Percentiles rank a stretch among this genome's conserved stretches.
These are phyloP conservation scores for Hyaloperonospora brassicae DNA, from an alignment of 352 stramenopile genomes.

Conservation along the genomic window DNA sequence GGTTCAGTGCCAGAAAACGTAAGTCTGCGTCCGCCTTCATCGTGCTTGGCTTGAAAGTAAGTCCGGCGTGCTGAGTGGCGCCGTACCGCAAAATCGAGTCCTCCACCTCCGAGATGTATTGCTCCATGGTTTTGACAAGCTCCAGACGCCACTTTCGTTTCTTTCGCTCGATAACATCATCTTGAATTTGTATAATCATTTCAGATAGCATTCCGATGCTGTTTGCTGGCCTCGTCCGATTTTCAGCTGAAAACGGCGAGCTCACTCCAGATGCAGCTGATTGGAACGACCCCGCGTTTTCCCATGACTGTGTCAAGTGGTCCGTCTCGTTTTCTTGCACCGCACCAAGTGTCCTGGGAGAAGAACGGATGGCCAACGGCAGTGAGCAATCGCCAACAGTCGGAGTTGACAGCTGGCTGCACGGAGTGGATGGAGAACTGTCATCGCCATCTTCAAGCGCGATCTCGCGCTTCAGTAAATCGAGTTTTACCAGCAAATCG, in stretches of 20 bases:
- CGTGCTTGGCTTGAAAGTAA: slow-evolving; percentile 83
- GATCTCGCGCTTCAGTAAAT: slow-evolving; percentile 50
- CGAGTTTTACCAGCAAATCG: slow-evolving; percentile 62
- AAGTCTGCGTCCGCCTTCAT: slow-evolving; percentile 79
- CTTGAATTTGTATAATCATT: slow-evolving; percentile 84
- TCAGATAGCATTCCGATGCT: slow-evolving; percentile 78
- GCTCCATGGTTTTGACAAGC: slow-evolving; percentile 65
- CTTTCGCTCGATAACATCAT: slow-evolving; percentile 68
- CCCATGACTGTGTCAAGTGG: slow-evolving; percentile 11
- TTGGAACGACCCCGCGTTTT: slow-evolving; percentile 10
- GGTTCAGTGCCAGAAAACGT: slow-evolving; percentile 72
- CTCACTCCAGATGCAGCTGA: slow-evolving; percentile 9
- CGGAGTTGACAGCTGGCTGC: slow-evolving; percentile 42
- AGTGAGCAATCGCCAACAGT: slow-evolving; percentile 29
- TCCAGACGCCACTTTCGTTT: slow-evolving; percentile 74
- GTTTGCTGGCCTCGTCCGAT: slow-evolving; percentile 21
- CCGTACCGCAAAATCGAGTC: slow-evolving; percentile 70
- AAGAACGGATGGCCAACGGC: slow-evolving; percentile 20
- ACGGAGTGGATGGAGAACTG: slow-evolving; percentile 40
- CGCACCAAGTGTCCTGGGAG: slow-evolving; percentile 23
- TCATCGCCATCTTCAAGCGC: slow-evolving; percentile 26
- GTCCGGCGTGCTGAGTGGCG: slow-evolving; percentile 47
- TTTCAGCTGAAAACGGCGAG: slow-evolving; percentile 11
- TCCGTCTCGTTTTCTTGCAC: slow-evolving; percentile 30
- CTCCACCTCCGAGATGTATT: slow-evolving; percentile 76